These are phyloP conservation scores for Solanum bulbocastanum DNA, from an alignment of 257 asterid species.

Conservation along the genomic window DNA sequence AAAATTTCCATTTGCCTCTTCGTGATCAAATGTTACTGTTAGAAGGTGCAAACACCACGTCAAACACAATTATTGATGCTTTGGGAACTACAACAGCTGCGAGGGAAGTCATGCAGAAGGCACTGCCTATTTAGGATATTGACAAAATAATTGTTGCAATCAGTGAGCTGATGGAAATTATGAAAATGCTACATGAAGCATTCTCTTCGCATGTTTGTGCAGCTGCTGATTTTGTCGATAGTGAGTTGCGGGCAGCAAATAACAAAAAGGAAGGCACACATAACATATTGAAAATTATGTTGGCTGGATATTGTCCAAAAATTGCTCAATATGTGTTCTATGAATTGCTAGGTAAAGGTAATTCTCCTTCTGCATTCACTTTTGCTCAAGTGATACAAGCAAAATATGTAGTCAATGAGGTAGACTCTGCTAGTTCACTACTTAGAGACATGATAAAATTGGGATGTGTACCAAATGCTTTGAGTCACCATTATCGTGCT, in stretches of 20 bases:
- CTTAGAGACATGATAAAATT: conserved; percentile 11
- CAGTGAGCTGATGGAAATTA: too few species aligned
- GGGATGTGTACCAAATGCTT: too few species aligned
- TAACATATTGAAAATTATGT: conserved; percentile 41
- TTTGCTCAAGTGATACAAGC: conserved; percentile 71
- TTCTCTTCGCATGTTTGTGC: not conserved
- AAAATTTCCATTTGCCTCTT: not conserved
- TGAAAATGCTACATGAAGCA: not conserved
- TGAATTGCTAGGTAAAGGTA: conserved; percentile 67
- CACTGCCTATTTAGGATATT: too few species aligned
- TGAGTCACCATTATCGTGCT: too few species aligned
- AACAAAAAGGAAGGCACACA: too few species aligned
- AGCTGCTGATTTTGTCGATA: not conserved
- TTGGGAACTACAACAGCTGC: too few species aligned
- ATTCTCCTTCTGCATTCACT: conserved; percentile 65
- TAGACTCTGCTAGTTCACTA: conserved; percentile 65
- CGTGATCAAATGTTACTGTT: not conserved
- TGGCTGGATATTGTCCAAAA: conserved; percentile 65
- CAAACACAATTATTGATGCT: not conserved
- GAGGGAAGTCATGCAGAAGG: too few species aligned
- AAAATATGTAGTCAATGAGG: conserved; percentile 50
- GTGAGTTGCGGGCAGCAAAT: not conserved
- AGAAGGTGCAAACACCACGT: not conserved
- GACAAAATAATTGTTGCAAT: too few species aligned
- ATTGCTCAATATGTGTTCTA: conserved; percentile 73